phyloP scores from a whole-genome alignment of 1,139 yeast genomes.

The Fermentozyma sake region DNA sequence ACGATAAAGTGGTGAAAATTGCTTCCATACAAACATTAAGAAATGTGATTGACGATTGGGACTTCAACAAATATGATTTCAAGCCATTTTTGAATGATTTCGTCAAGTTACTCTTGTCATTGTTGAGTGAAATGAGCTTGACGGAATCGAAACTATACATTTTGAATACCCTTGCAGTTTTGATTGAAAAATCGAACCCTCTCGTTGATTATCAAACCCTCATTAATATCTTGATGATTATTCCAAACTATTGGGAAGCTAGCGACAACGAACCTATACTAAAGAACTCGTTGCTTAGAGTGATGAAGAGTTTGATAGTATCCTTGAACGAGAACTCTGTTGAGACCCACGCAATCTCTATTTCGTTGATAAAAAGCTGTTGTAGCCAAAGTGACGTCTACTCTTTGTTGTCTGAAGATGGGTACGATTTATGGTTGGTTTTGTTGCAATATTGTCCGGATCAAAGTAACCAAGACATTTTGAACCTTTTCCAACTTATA shows the following conservation, averaged over 20 bases:
- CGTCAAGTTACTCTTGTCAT: conserved; percentile 43
- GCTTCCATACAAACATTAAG: conserved; percentile 73
- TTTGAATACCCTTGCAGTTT: conserved; percentile 58
- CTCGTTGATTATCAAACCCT: conserved; percentile 48
- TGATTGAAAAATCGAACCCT: conserved; percentile 65
- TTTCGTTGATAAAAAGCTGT: conserved; percentile 67
- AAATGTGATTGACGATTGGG: conserved; percentile 79
- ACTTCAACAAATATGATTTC: conserved; percentile 65
- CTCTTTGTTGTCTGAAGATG: conserved; percentile 76
- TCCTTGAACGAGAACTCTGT: conserved; percentile 60
- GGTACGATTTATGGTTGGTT: conserved; percentile 78
- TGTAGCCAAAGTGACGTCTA: conserved; percentile 54
- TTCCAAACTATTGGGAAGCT: conserved; percentile 77
- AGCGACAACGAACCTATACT: conserved; percentile 60
- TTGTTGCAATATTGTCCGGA: conserved; percentile 55
- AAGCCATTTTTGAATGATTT: conserved; percentile 58
- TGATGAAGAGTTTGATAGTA: conserved; percentile 59
- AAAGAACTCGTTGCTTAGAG: conserved; percentile 66
- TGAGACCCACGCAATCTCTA: conserved; percentile 56
- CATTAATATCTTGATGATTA: conserved; percentile 50
- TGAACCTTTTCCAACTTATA: conserved; percentile 42
- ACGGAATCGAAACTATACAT: conserved; percentile 76
- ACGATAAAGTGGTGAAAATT: conserved; percentile 72
- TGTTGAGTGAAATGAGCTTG: conserved; percentile 45
- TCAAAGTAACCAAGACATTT: conserved; percentile 28